Evolutionary conservation across 2,329 filamentous ascomycete genomes (phyloP).

Genomic region (Ceratocystis ficicola): DNA sequence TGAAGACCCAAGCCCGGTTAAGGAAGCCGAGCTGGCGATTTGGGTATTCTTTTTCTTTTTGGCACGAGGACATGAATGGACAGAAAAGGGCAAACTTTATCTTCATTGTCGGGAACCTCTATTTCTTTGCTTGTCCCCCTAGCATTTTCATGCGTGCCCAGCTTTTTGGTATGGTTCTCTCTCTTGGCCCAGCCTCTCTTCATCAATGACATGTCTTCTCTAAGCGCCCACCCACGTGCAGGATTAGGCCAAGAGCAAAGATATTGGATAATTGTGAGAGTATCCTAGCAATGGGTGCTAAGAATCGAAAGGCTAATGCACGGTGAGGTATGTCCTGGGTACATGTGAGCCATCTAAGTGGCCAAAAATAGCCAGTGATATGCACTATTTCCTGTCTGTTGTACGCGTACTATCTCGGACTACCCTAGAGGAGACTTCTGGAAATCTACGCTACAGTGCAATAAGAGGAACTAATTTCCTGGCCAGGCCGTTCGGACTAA

Average conservation of each 20-base stretch:
- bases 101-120: not conserved
- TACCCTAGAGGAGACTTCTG: no score
- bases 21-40: constrained; percentile 7
- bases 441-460: no score
- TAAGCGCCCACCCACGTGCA: constrained; percentile 8
- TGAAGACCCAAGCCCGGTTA: not conserved
- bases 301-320: constrained; percentile 2
- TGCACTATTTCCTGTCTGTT: no score
- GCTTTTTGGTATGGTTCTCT: not conserved
- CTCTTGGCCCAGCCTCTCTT: not conserved
- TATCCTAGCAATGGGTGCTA: not conserved
- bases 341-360: not conserved
- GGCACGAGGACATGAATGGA: not conserved
- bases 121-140: not conserved
- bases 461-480: no score
- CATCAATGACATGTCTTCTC: constrained; percentile 7
- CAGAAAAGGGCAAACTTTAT: constrained; percentile 4
- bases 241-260: constrained; percentile 4
- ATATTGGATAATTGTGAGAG: not conserved
- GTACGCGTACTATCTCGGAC: no score
- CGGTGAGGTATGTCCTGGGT: not conserved
- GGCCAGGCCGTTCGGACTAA: no score
- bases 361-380: not conserved
- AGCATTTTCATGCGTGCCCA: not conserved
- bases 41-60: not conserved